Base-by-base conservation (phyloP, 2,329 filamentous ascomycete genomes). In the Plectosphaerella sp. region DNA sequence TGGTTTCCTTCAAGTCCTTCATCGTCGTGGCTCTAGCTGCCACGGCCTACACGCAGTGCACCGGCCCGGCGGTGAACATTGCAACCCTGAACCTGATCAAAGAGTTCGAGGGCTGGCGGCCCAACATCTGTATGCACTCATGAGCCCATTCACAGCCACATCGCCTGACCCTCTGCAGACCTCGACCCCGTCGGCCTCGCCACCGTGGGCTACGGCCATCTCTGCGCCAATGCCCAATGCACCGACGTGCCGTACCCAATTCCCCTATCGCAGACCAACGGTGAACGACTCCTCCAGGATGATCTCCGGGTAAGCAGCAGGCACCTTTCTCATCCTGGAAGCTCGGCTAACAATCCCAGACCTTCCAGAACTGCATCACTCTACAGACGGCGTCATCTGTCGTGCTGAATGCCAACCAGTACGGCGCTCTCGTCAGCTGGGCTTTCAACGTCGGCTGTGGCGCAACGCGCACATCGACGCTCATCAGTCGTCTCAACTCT, bases 361-460 rank as follows among this genome's bases (percentile, higher is more conserved):
- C 33, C 18, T 62, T 65, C 54, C 68, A 72, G 54, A 61, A 70
- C 45, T 74, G 71, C 58, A 66, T 77, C 52, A 69, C 68, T 7
- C 52, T 63, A 6, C 65, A 68, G 42, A 65, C 69, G 25, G 63
- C 57, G 33, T 53, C 62, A 39, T 54, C 56, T 6, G 72, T 74
- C 43, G 63, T 59, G 4, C 64, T 78, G 35, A 77, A 79, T 58
- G 69, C 65, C 33, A 79, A 80, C 64, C 73, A 79, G 59, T 80
- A 76, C 58, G 77, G 74, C 42, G 77, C 77, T 1, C 70, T 80
- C 3, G 72, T 78, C 37, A 75, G 70, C 45, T 79, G 75, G 74
- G 66, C 73, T 15, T 80, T 73, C 70, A 80, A 80, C 59, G 66
- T 75, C 43, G 77, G 77, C 24, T 74, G 69, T 53, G 73, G 70